Percentiles rank a stretch among this genome's conserved stretches.
phyloP scores from a whole-genome alignment of 106 monocot species.

The Xerophyta viscosa region DNA sequence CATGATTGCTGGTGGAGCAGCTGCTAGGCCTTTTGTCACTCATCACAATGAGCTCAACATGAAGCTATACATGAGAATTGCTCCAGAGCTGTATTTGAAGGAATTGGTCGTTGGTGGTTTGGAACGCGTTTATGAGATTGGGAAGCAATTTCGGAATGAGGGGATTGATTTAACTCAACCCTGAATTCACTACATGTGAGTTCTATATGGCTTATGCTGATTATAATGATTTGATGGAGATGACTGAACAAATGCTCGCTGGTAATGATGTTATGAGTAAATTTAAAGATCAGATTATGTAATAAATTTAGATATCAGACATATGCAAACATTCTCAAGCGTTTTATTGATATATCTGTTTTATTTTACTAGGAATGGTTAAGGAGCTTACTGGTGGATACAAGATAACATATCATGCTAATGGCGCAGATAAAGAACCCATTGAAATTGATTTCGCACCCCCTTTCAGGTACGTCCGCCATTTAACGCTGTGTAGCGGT shows the following conservation, averaged over 20 bases:
- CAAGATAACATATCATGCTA: conserved; percentile 82
- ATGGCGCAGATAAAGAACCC: conserved; percentile 73
- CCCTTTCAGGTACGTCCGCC: conserved; percentile 64
- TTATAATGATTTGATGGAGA: conserved; percentile 82
- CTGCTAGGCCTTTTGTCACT: conserved; percentile 85
- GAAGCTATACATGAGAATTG: conserved; percentile 84
- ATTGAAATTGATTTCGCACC: conserved; percentile 96
- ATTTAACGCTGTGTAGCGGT: no score
- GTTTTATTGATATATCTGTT: no score
- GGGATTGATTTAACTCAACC: conserved; percentile 97
- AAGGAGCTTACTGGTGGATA: conserved; percentile 90
- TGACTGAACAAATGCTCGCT: conserved; percentile 80
- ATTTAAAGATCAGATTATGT: no score
- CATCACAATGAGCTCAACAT: conserved; percentile 93
- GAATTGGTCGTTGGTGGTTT: conserved; percentile 83
- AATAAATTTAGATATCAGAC: no score
- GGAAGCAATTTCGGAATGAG: conserved; percentile 94
- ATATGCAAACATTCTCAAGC: no score
- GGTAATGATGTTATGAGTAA: conserved; percentile 41
- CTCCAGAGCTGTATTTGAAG: conserved; percentile 85
- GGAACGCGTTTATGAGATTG: conserved; percentile 93
- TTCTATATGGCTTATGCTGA: conserved; percentile 99
- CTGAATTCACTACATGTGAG: conserved; percentile 95
- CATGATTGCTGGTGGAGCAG: conserved; percentile 93
- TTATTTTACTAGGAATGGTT: conserved; percentile 98